Evolutionary conservation across 2,329 filamentous ascomycete genomes (phyloP), one percentile per base, ranked within the genome.

Genomic region (Trichophyton simii): DNA sequence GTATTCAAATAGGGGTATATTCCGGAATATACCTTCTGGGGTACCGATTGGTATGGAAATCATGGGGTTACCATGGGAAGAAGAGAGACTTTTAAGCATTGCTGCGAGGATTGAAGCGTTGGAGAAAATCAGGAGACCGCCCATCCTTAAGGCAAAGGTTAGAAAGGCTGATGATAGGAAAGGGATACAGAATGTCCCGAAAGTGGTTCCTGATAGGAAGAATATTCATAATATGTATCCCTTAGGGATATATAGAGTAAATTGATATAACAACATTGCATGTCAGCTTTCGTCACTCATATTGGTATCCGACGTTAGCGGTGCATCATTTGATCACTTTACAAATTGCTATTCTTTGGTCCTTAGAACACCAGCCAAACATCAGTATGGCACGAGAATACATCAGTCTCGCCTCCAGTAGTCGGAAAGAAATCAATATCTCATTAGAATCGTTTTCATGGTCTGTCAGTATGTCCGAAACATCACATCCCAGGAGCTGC

Each of bases 41-140:
- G 77, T 87, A 3, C 84, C 84, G 0, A 78, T 87, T 44, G 84
- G 85, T 0, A 80, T 87, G 77, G 84, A 87, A 72, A 80, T 87
- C 22, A 67, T 87, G 62, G 83, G 84, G 0, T 66, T 74, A 63
- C 78, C 78, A 3, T 85, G 80, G 76, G 76, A 71, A 1, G 85
- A 87, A 66, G 73, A 73, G 44, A 77, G 76, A 65, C 68, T 86
- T 63, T 68, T 86, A 55, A 74, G 75, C 50, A 76, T 85, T 38
- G 83, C 80, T n/a, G 78, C 75, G 61, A 69, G 73, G 54, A 73
- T 84, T 28, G 79, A 82, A 66, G 68, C 72, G 52, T 65, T 81
- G 54, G 70, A 75, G 22, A 59, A 57, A 34, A 74, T 77, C 62
- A 70, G 78, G 22, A 76, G 82, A 63, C 77, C 66, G 65, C 57